Evolutionary conservation across 2,329 filamentous ascomycete genomes (phyloP).

Genomic region (Arachnomyces sp.): DNA sequence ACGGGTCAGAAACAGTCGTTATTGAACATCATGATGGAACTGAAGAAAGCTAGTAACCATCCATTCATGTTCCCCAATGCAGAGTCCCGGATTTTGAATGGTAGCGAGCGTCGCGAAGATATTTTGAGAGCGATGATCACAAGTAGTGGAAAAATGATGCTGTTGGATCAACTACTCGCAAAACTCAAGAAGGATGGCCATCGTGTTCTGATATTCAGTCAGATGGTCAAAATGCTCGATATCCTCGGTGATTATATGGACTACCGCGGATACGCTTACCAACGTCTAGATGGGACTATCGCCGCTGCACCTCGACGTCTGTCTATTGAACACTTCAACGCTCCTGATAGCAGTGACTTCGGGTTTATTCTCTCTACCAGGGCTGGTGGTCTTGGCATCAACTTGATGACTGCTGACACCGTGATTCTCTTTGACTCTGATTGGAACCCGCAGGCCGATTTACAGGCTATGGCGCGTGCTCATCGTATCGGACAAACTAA

Average conservation of each 20-base stretch:
- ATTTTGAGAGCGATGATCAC: constrained; percentile 87
- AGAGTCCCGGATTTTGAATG: constrained; percentile 78
- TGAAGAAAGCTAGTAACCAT: constrained; percentile 98
- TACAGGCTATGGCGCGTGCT: constrained; percentile 96
- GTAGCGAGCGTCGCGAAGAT: constrained; percentile 76
- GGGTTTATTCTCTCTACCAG: constrained; percentile 92
- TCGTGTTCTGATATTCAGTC: constrained; percentile 94
- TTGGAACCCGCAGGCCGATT: constrained; percentile 97
- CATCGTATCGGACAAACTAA: constrained; percentile 96
- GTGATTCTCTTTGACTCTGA: constrained; percentile 93
- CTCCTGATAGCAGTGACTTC: constrained; percentile 91
- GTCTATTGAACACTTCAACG: constrained; percentile 97
- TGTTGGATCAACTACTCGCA: constrained; percentile 86
- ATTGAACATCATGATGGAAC: constrained; percentile 98
- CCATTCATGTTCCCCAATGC: constrained; percentile 96
- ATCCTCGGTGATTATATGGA: constrained; percentile 92
- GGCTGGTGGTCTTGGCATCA: constrained; percentile 90
- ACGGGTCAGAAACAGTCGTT: constrained; percentile 90
- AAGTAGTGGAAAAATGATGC: constrained; percentile 99
- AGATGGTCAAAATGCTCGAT: constrained; percentile 99
- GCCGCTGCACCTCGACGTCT: constrained; percentile 78
- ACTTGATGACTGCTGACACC: constrained; percentile 90
- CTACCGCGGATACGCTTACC: constrained; percentile 87
- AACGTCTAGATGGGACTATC: constrained; percentile 91
- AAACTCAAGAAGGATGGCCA: constrained; percentile 92